phyloP scores from a whole-genome alignment of 345 rosid genomes.

The Salix brachista region DNA sequence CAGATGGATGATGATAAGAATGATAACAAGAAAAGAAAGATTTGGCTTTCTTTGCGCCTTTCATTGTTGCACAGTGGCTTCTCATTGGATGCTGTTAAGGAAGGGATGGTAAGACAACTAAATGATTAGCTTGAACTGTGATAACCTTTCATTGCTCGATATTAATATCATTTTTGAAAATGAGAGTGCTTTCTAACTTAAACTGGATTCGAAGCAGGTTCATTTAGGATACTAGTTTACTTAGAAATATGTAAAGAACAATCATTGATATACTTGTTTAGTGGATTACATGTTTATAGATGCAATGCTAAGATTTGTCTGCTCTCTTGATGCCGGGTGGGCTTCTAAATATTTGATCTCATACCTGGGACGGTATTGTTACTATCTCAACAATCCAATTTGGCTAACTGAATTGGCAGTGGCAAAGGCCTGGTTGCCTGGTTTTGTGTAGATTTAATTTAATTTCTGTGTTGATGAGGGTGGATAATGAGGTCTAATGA shows the following conservation, averaged over 20 bases:
- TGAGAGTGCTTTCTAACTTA: not conserved
- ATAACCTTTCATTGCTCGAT: not conserved
- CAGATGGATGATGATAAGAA: constrained; percentile 77
- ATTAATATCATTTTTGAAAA: not conserved
- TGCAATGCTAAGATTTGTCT: not conserved
- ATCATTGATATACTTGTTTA: not conserved
- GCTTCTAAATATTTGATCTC: not conserved
- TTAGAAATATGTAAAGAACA: not conserved
- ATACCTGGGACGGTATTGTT: not conserved
- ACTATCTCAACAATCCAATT: not conserved
- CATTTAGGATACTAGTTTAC: not conserved
- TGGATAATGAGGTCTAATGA: not conserved
- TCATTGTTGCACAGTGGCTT: constrained; percentile 72
- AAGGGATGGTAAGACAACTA: constrained; percentile 71
- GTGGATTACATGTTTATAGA: not conserved
- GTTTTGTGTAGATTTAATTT: not conserved
- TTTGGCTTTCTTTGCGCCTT: constrained; percentile 86
- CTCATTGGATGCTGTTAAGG: constrained; percentile 69
- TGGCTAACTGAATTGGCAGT: not conserved
- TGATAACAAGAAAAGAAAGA: constrained; percentile 67
- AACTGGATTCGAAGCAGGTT: not conserved
- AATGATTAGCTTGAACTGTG: not conserved
- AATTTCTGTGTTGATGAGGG: too few relatives aligned
- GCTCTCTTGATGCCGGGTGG: not conserved
- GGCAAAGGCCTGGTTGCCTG: not conserved